Evolutionary conservation across 208 protist species (phyloP).

Genomic region (Trypanosoma theileri): DNA sequence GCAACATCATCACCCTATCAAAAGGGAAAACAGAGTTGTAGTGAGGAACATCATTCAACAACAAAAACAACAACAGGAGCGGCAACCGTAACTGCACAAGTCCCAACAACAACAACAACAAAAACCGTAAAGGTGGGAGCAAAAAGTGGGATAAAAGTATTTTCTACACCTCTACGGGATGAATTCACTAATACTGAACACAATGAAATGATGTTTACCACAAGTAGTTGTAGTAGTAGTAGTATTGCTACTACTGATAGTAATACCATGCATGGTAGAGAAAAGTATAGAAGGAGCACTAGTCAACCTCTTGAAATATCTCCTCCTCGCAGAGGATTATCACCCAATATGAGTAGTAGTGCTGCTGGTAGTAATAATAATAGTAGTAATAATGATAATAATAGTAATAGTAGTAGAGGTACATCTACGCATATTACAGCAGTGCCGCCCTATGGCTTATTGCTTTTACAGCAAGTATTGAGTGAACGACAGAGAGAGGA

Average conservation of each 20-base stretch:
- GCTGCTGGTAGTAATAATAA: too few species aligned
- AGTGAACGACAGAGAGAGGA: background rate
- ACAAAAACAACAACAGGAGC: background rate
- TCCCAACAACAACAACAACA: background rate
- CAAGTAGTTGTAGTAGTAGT: background rate
- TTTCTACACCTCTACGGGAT: background rate
- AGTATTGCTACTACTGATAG: background rate
- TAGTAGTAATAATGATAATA: too few species aligned
- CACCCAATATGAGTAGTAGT: background rate
- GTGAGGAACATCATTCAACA: background rate
- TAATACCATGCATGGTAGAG: background rate
- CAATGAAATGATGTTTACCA: background rate
- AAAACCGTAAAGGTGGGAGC: background rate
- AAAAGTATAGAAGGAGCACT: background rate
- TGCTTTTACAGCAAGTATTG: conserved; percentile 18
- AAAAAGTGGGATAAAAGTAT: background rate
- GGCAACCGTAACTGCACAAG: background rate
- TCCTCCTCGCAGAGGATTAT: too few species aligned
- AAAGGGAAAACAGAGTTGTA: background rate
- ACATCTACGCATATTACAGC: background rate
- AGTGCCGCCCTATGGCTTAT: conserved; percentile 6
- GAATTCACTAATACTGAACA: background rate
- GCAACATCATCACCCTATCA: background rate
- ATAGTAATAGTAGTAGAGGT: background rate
- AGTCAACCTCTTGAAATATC: too few species aligned